Base-by-base conservation (phyloP, 2,329 filamentous ascomycete species). In the Colletotrichum sp. region DNA sequence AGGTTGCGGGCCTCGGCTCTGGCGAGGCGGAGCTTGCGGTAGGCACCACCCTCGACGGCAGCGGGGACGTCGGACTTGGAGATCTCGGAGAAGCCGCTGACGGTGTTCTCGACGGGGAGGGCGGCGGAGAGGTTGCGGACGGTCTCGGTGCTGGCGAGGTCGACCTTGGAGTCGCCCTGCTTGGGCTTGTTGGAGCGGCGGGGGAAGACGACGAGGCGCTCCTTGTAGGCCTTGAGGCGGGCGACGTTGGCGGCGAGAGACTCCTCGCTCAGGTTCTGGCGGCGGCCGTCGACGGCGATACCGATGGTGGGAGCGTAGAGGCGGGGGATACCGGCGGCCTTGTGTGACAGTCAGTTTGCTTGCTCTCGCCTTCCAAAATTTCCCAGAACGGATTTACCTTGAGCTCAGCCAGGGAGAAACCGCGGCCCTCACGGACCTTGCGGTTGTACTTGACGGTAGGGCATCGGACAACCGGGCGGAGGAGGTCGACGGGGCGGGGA, bases 361-460 rank as follows among this genome's bases (percentile, higher is more conserved):
- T 13, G 28, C 15, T 21, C 30, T 2, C 15, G 13, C 69, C n/a
- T 28, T 15, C 39, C 30, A 2, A 13, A 4, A 1, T 3, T 49
- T 30, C n/a, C 26, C 55, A 59, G 57, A 13, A 21, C 39, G 7
- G 71, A 81, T 87, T 81, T 94, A 98, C 96, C 96, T 99, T 99
- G 87, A 99, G 92, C 93, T 99, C 97, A 90, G 93, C 92, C 82
- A 99, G 92, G 83, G 96, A 95, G 94, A 99, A 99, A 88, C 97
- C 97, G 92, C 97, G 96, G 88, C 97, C 97, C 86, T 95, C 93
- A 87, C 97, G 94, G 86, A 98, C 95, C 87, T 96, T 96, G 87
- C 97, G 96, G 95, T 99, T 99, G 93, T 99, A 98, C 93, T 98
- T 98, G 92, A 98, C 89, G 84, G 95, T 96, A 86, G 97, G 96